phyloP scores from a whole-genome alignment of 1,284 basidiomycete genomes.

The Hemileccinum hortonii region DNA sequence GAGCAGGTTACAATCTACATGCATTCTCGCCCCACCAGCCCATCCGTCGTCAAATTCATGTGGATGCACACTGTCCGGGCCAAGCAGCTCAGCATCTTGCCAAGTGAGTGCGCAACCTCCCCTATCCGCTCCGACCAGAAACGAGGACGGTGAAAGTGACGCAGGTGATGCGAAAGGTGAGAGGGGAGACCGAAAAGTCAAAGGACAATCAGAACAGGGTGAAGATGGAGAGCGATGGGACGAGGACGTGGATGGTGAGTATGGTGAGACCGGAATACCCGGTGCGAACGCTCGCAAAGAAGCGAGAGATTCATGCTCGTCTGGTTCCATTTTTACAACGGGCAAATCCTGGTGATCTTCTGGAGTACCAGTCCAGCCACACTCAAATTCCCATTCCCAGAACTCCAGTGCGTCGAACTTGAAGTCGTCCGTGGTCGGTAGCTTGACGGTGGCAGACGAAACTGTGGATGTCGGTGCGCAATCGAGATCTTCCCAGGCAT shows the following conservation, averaged over 20 bases:
- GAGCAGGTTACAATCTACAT: conserved; percentile 6
- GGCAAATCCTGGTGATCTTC: conserved; percentile 24
- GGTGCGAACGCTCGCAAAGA: conserved; percentile 6
- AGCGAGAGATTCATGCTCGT: conserved; percentile 16
- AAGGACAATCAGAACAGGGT: conserved; percentile 22
- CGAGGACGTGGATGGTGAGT: conserved; percentile 21
- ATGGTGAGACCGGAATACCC: conserved; percentile 15
- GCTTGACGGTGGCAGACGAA: conserved; percentile 30
- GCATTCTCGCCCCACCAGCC: conserved; percentile 26
- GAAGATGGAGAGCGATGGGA: conserved; percentile 20
- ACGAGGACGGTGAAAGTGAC: conserved; percentile 9
- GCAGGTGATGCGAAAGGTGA: conserved; percentile 14
- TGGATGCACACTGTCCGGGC: conserved; percentile 47
- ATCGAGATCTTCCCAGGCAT: conserved; percentile 64
- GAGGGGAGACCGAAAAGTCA: conserved; percentile 13
- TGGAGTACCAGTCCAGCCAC: conserved; percentile 23
- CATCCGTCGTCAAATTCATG: conserved; percentile 47
- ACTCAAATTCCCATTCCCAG: conserved; percentile 50
- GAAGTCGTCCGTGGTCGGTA: conserved; percentile 35
- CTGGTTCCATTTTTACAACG: conserved; percentile 27
- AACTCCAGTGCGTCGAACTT: conserved; percentile 47
- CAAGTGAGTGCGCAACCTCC: conserved; percentile 36
- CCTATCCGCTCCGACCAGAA: conserved; percentile 9
- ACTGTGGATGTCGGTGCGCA: conserved; percentile 31
- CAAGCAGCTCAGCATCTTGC: conserved; percentile 49